Percentiles rank a stretch among this genome's conserved stretches.
Conservation (phyloP, 768 basidiomycete genomes). For the Saitozyma sp. region DNA sequence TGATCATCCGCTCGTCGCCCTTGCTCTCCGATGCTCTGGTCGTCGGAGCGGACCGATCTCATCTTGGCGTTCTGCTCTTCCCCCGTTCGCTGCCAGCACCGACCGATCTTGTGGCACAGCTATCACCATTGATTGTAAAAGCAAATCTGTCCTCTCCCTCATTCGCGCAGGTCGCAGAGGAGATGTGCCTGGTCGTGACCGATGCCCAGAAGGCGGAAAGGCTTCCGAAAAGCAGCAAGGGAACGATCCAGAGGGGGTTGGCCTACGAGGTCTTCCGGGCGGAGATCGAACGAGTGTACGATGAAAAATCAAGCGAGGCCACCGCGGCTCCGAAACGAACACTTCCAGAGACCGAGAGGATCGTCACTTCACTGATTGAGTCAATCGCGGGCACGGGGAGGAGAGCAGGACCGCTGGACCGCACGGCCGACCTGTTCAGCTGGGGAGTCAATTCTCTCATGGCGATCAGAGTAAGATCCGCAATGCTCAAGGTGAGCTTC, state of each 20-base stretch:
- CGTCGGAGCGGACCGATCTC: slow-evolving; percentile 58
- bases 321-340: slow-evolving; percentile 9
- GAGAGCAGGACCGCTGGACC: slow-evolving; percentile 15
- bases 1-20: slow-evolving; percentile 56
- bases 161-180: slow-evolving; percentile 43
- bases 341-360: slow-evolving; percentile 15
- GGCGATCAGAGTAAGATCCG: slow-evolving; percentile 40
- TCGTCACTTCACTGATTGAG: slow-evolving; percentile 10
- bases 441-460: slow-evolving; percentile 50
- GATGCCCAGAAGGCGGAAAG: slow-evolving; percentile 4
- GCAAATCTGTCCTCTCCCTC: slow-evolving; percentile 45
- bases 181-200: slow-evolving; percentile 41
- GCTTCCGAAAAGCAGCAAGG: slow-evolving; percentile 51
- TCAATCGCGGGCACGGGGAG: slow-evolving; percentile 3
- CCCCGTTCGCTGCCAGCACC: slow-evolving; percentile 26
- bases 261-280: slow-evolving; percentile 45
- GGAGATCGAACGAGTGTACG: slow-evolving; percentile 42
- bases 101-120: not conserved
- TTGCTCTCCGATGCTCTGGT: slow-evolving; percentile 59
- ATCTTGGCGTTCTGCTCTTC: slow-evolving; percentile 59
- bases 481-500: slow-evolving; percentile 33
- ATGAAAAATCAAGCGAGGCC: not conserved
- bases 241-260: slow-evolving; percentile 48
- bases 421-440: slow-evolving; percentile 45
- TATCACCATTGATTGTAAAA: slow-evolving; percentile 12